These are phyloP conservation scores for Ustilago nuda DNA, from an alignment of 1,284 basidiomycete species.

Conservation along the genomic window DNA sequence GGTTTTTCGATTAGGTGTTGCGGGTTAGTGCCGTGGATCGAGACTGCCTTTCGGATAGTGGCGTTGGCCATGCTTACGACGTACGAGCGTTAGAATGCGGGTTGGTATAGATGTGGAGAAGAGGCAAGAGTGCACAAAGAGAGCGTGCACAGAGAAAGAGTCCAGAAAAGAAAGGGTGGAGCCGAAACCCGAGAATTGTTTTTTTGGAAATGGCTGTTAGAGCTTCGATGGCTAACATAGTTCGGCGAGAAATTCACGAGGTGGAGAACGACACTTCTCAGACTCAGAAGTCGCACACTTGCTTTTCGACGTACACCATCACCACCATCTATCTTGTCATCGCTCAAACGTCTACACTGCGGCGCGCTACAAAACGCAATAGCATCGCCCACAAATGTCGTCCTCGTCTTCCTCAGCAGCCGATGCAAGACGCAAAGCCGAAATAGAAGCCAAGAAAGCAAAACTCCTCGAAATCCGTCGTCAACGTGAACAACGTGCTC, in stretches of 20 bases:
- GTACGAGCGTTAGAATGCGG: neutral
- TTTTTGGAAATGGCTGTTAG: no score
- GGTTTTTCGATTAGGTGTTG: constrained; percentile 97
- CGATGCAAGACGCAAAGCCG: constrained; percentile 74
- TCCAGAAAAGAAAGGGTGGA: no score
- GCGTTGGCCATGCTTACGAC: constrained; percentile 78
- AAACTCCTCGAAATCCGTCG: constrained; percentile 86
- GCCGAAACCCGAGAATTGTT: no score
- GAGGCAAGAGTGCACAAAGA: neutral
- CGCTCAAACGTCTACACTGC: neutral
- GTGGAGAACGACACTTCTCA: neutral
- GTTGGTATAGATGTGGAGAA: neutral
- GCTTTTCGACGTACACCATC: neutral
- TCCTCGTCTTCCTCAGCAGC: constrained; percentile 32
- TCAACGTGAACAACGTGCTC: constrained; percentile 76
- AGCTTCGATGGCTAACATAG: no score
- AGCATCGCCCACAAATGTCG: constrained; percentile 9
- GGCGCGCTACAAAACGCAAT: no score
- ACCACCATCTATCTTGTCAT: no score
- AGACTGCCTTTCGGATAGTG: constrained; percentile 81
- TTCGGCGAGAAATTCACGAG: no score
- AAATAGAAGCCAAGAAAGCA: constrained; percentile 90
- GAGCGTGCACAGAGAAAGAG: neutral
- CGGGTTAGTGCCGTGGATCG: constrained; percentile 88
- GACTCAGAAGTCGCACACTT: neutral